Base-by-base conservation (phyloP, 2,329 filamentous ascomycete species). In the Samsoniella hepiali region DNA sequence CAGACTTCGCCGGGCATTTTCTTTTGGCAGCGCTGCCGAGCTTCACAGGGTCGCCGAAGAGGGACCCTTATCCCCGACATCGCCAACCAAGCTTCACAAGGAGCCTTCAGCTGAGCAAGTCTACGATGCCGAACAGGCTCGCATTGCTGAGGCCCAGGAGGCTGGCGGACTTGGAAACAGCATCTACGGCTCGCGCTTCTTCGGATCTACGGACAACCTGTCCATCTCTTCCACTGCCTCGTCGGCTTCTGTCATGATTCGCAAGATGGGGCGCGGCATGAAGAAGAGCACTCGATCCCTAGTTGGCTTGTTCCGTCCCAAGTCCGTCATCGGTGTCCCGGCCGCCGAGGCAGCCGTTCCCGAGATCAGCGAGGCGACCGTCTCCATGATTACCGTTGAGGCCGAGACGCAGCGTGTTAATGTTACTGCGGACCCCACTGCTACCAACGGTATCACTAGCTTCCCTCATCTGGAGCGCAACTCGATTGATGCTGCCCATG, bases 201-300 rank as follows among this genome's bases (percentile, higher is more conserved):
- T 98, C 73, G 86, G 92, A 15, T 99, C 95, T 5, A 98, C 92
- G 0, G 95, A 99, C 76, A 98, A 98, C 69, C 78, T 99, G 51
- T 96, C 92, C 15, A 92, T 96, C 67, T 94, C 91, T 1, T 96
- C 92, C 4, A 96, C 91, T 10, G 91, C 91, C 27, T 96, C 92
- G 7, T 96, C 91, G 27, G 91, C 91, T 40, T 96, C 92, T 36
- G 88, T 96, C 70, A 96, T 96, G 91, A 90, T 99, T 68, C 88
- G 95, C 60, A 99, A 99, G 80, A 99, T 99, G 95, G 95, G 95
- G 63, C 92, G 93, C 68, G 93, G 94, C n/a, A 90, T 98, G 87
- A 98, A 97, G 84, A 96, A 95, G 77, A 89, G 92, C 58, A 90
- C 90, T 22, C 86, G 93, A 55, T 97, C 93, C 31, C 85, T 99